Conservation (phyloP, 2,329 filamentous ascomycete genomes). For the Microdochium bolleyi region DNA sequence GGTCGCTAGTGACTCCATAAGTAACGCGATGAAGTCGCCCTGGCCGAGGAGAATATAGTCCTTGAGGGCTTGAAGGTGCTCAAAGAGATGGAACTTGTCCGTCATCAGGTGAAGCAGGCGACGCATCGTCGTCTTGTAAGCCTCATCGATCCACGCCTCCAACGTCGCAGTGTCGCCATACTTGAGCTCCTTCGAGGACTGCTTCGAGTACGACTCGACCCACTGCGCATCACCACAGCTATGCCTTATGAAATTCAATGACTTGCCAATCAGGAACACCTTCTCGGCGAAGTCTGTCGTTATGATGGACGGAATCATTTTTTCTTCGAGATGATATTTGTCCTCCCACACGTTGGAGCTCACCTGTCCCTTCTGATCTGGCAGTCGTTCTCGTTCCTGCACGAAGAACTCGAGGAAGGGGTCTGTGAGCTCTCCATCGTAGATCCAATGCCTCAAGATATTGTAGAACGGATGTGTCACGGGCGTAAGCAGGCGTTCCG, state of each 20-base stretch:
- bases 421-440: conserved; percentile 95
- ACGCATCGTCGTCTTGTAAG: conserved; percentile 97
- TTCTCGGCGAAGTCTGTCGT: conserved; percentile 91
- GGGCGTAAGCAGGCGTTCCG: conserved; percentile 76
- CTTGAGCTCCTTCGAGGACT: conserved; percentile 79
- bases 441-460: conserved; percentile 94
- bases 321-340: conserved; percentile 80
- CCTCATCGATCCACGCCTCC: conserved; percentile 89
- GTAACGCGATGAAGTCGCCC: conserved; percentile 90
- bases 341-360: conserved; percentile 86
- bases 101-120: conserved; percentile 90
- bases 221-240: conserved; percentile 89
- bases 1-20: conserved; percentile 92
- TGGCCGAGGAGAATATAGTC: conserved; percentile 91
- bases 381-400: conserved; percentile 40
- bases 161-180: conserved; percentile 92
- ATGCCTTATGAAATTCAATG: conserved; percentile 94
- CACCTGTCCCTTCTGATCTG: conserved; percentile 41
- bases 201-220: conserved; percentile 94
- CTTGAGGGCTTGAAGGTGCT: conserved; percentile 85
- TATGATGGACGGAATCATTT: conserved; percentile 89
- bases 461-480: conserved; percentile 95
- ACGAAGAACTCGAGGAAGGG: conserved; percentile 96
- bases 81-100: conserved; percentile 88
- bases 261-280: conserved; percentile 95